Evolutionary conservation across 1,139 yeast species (phyloP), one percentile per base, ranked within the genome.

Genomic region (Fermentozyma sake): DNA sequence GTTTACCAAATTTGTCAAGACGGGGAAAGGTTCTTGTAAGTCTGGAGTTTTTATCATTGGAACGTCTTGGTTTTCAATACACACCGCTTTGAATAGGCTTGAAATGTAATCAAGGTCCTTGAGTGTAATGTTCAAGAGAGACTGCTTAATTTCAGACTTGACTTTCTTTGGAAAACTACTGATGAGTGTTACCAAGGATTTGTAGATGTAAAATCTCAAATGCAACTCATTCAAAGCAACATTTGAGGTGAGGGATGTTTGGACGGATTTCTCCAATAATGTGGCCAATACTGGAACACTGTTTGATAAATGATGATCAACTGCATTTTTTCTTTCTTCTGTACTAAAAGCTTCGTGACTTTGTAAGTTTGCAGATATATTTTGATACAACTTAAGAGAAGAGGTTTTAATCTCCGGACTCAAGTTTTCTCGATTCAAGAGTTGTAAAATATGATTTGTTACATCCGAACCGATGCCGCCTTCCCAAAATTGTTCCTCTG

Each of bases 401-500:
- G 67, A 64, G 3, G 64, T 52, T 40, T 73, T 75, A 7, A 73
- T 58, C 7, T 55, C 62, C 1, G 62, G 30, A n/a, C 51, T 40
- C 9, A 63, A 42, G 1, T 39, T 34, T 0, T 48, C 35, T 18
- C 52, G 50, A 4, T 50, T 33, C 22, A 79, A 50, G 10, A 79
- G 48, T 22, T 48, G 41, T 35, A 66, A 45, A 41, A 79, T 58
- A 38, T 73, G 72, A 16, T 59, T 50, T 19, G 77, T 59, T 1
- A 83, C 64, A 27, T 65, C 65, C 16, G 51, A 39, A 1, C 87
- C 89, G 19, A 79, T 64, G 1, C 83, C 83, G 7, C 77, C 79
- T 32, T 75, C 79, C 67, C 87, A 83, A 48, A 89, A 89, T 53
- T 85, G 93, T 22, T 79, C 86, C 32, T 86, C 96, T 1, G 91